A percentile compares a stretch with the other conserved stretches of the same genome.
These are phyloP conservation scores for Davidsoniella neocaledoniae DNA, from an alignment of 2,329 filamentous ascomycete species.

Conservation along the genomic window DNA sequence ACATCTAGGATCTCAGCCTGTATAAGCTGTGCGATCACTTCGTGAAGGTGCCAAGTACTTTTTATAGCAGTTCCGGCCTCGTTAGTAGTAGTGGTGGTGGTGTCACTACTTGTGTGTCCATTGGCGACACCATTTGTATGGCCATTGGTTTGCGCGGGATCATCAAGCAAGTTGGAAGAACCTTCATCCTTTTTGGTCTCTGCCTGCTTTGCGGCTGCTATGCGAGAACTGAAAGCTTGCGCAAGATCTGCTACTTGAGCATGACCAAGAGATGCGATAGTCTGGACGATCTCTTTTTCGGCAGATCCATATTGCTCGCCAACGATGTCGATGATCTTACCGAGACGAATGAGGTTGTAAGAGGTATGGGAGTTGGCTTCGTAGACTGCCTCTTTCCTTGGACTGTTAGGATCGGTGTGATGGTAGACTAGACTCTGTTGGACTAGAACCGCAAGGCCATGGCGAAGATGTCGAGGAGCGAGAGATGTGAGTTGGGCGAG, in stretches of 20 bases:
- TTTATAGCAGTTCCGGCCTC: conserved; percentile 21
- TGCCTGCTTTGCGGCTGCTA: conserved; percentile 14
- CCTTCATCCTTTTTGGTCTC: conserved; percentile 16
- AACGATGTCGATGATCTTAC: conserved; percentile 64
- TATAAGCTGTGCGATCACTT: conserved; percentile 37
- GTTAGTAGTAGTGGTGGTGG: background rate
- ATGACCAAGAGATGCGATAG: conserved; percentile 61
- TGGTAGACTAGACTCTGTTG: conserved; percentile 79
- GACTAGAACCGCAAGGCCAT: conserved; percentile 68
- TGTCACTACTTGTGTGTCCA: conserved; percentile 20
- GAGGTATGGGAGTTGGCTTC: conserved; percentile 67
- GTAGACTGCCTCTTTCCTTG: conserved; percentile 48
- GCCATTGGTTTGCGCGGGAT: conserved; percentile 18
- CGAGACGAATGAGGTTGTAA: conserved; percentile 66
- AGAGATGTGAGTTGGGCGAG: conserved; percentile 59
- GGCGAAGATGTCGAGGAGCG: conserved; percentile 55
- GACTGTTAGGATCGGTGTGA: conserved; percentile 42
- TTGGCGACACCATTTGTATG: conserved; percentile 13
- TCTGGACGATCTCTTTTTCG: conserved; percentile 58
- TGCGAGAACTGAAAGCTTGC: conserved; percentile 37
- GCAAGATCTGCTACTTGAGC: conserved; percentile 53
- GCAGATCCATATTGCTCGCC: conserved; percentile 57
- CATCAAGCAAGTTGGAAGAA: background rate
- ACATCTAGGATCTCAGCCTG: conserved; percentile 51
- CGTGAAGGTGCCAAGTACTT: conserved; percentile 31